Base-by-base conservation (phyloP, 192 early-diverging fungal genomes). In the Podochytrium sp. region DNA sequence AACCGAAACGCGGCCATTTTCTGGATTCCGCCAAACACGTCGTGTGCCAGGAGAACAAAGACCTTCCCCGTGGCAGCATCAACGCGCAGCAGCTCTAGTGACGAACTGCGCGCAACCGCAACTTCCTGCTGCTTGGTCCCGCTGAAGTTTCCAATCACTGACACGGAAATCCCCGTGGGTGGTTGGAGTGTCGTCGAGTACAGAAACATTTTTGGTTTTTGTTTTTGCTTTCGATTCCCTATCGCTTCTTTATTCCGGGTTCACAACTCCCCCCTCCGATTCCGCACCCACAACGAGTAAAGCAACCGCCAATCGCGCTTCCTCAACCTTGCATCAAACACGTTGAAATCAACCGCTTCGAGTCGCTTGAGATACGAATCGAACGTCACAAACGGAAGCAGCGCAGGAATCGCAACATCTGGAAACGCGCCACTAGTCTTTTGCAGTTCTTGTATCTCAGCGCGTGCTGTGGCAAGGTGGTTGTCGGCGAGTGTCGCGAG, bases 81-180 rank as follows among this genome's bases (percentile, higher is more conserved):
- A 0, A 91, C 84, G 59, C 83, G 75, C 69, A 96, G 81, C 30
- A 99, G 81, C 79, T 98, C 96, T 34, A 99, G 83, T 41, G 57
- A 57, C 30, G 87, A 79, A 43, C 78, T 81, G 30, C 90, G 88
- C 37, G 86, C 94, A 55, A 95, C 85, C 20, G 93, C 83, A 32
- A 98, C 85, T 67, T 99, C 96, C 80, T 99, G 96, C 40, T 88
- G 82, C 75, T 94, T 95, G 27, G 85, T 87, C 25, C 96, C 98
- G 35, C 93, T 90, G 77, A 98, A 99, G 79, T 98, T 94, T 1
- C 98, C 98, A 55, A 95, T 82, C 34, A 56, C 66, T 6, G 53
- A 33, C 16, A 38, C 91, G 85, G 23, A 92, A 86, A 65, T 96
- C 91, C 61, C 85, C 88, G 7, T 91, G 91, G 23, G 96, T 83